phyloP scores from a whole-genome alignment of 352 stramenopile genomes.

The Hyaloperonospora brassicae region DNA sequence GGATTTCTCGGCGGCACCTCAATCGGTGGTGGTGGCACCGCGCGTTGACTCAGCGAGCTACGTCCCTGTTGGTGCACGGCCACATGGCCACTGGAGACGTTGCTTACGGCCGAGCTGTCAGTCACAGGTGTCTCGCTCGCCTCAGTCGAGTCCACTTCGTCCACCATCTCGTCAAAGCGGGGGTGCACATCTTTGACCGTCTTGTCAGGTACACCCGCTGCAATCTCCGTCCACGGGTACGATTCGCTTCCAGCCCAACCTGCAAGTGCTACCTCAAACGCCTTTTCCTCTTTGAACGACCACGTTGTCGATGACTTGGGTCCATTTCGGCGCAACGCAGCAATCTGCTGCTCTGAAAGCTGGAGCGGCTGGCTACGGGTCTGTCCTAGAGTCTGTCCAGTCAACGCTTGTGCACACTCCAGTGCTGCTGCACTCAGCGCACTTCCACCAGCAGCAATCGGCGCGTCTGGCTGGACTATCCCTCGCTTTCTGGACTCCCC shows the following conservation, averaged over 20 bases:
- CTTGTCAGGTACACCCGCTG: slow-evolving; percentile 54
- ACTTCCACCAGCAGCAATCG: slow-evolving; percentile 5
- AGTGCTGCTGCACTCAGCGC: slow-evolving; percentile 21
- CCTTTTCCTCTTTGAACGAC: slow-evolving; percentile 80
- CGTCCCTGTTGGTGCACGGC: slow-evolving; percentile 9
- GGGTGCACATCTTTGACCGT: slow-evolving; percentile 60
- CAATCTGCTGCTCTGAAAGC: slow-evolving; percentile 6
- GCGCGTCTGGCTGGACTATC: not conserved
- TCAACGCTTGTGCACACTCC: slow-evolving; percentile 27
- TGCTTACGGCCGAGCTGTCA: slow-evolving; percentile 6
- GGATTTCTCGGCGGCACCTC: slow-evolving; percentile 32
- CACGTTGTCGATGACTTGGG: slow-evolving; percentile 33
- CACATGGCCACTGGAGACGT: not conserved
- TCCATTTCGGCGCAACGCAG: slow-evolving; percentile 13
- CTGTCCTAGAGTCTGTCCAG: slow-evolving; percentile 7
- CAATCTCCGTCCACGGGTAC: slow-evolving; percentile 80
- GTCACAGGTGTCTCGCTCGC: slow-evolving; percentile 5
- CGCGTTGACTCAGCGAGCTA: slow-evolving; percentile 40
- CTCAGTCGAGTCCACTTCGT: slow-evolving; percentile 66
- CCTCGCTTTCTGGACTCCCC: slow-evolving; percentile 9
- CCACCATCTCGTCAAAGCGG: slow-evolving; percentile 71
- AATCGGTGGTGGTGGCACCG: slow-evolving; percentile 58
- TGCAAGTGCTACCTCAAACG: slow-evolving; percentile 66
- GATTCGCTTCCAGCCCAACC: slow-evolving; percentile 45
- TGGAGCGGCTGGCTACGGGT: slow-evolving; percentile 17